These are phyloP conservation scores for Zymoseptoria ardabiliae DNA, from an alignment of 2,329 filamentous ascomycete species.

Conservation along the genomic window DNA sequence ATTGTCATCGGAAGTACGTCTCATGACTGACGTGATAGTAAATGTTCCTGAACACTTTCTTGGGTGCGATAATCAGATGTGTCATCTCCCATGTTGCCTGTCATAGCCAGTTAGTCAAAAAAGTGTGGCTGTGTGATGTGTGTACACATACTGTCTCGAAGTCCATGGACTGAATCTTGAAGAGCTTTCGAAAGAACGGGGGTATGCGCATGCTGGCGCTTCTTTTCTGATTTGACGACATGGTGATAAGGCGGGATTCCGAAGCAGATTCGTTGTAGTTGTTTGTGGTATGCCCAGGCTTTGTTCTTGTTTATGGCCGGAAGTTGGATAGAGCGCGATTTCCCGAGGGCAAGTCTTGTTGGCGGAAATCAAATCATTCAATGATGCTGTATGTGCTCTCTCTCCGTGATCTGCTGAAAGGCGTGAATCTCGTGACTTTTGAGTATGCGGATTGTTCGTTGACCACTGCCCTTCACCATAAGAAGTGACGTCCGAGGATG, in stretches of 20 bases:
- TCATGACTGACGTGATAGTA: slow-evolving; percentile 55
- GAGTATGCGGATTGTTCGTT: neutral
- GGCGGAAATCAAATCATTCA: neutral
- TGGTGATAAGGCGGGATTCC: neutral
- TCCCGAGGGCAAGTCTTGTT: neutral
- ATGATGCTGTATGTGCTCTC: neutral
- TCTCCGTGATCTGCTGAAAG: neutral
- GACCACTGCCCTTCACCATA: too few relatives aligned
- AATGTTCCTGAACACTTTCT: slow-evolving; percentile 64
- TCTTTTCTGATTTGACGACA: slow-evolving; percentile 32
- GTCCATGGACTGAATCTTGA: slow-evolving; percentile 69
- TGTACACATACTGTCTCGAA: slow-evolving; percentile 51
- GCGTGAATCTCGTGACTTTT: neutral
- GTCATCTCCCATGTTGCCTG: slow-evolving; percentile 64
- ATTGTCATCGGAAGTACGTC: neutral
- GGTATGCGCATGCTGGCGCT: slow-evolving; percentile 51
- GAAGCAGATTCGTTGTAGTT: neutral
- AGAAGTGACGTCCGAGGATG: neutral
- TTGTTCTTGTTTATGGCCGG: neutral
- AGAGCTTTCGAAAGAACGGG: slow-evolving; percentile 60
- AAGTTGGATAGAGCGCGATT: neutral
- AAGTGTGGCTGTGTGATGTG: neutral
- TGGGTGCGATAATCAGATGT: slow-evolving; percentile 58
- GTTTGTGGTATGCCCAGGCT: neutral
- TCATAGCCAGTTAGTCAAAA: neutral